A percentile compares a stretch with the other conserved stretches of the same genome.
These are phyloP conservation scores for Grosmannia clavigera DNA, from an alignment of 2,329 filamentous ascomycete genomes.

Conservation along the genomic window DNA sequence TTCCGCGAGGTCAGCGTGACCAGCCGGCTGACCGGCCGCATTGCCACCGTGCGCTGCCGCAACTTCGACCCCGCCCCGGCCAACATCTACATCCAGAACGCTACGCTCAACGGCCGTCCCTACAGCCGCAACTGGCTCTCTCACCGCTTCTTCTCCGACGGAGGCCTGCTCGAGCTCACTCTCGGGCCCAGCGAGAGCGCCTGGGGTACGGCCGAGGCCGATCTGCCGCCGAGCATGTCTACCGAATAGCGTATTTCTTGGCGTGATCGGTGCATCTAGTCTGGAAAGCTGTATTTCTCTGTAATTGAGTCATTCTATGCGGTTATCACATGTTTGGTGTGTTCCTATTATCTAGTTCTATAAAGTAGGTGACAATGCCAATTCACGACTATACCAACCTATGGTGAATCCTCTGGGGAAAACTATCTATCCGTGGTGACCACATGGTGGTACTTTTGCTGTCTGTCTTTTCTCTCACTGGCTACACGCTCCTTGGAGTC, in stretches of 20 bases:
- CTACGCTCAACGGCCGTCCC: slow-evolving; percentile 37
- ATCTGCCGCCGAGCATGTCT: slow-evolving; percentile 16
- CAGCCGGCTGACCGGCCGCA: slow-evolving; percentile 34
- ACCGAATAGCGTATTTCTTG: neutral
- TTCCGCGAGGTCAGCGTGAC: slow-evolving; percentile 38
- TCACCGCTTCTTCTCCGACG: slow-evolving; percentile 45
- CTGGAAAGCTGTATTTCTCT: too few species aligned
- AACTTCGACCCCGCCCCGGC: slow-evolving; percentile 37
- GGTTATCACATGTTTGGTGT: too few species aligned
- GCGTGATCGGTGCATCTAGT: too few species aligned
- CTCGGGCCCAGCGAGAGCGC: slow-evolving; percentile 36
- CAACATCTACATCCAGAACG: slow-evolving; percentile 16
- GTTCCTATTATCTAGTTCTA: too few species aligned
- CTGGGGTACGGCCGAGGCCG: slow-evolving; percentile 34
- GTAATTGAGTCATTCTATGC: too few species aligned
- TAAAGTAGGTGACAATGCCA: too few species aligned
- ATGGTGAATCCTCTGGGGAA: too few species aligned
- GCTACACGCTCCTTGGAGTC: neutral
- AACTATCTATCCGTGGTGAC: too few species aligned
- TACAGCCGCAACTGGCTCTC: slow-evolving; percentile 48
- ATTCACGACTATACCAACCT: too few species aligned
- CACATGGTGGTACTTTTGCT: too few species aligned
- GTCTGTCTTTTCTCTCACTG: neutral
- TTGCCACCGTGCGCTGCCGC: slow-evolving; percentile 37
- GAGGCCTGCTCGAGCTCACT: slow-evolving; percentile 42